phyloP scores from a whole-genome alignment of 2,329 filamentous ascomycete genomes.

The Gnomoniopsis smithogilvyi region DNA sequence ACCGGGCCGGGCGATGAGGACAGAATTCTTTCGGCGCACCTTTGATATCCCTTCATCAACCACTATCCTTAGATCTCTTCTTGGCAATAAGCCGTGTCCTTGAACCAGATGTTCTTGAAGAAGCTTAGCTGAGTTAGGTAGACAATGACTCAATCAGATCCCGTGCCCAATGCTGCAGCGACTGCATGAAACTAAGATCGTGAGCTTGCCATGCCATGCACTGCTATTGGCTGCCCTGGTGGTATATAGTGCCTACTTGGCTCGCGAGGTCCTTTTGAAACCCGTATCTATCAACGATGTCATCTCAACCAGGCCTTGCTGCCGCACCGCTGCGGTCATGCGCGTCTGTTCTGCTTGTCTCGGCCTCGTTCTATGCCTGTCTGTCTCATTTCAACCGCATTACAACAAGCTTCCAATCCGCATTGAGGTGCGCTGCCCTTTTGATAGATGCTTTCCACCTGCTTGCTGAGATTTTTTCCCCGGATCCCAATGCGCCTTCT shows the following conservation, averaged over 20 bases:
- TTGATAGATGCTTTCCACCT: not conserved
- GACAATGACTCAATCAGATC: not conserved
- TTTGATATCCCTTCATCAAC: not conserved
- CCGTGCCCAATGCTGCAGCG: not conserved
- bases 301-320: not conserved
- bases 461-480: not conserved
- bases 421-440: too few relatives aligned
- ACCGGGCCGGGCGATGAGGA: not conserved
- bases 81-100: not conserved
- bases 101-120: not conserved
- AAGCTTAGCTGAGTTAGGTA: not conserved
- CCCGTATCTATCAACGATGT: slow-evolving; percentile 7
- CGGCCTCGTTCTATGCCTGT: not conserved
- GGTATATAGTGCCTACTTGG: not conserved
- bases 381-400: not conserved
- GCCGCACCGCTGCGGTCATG: not conserved
- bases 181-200: too few relatives aligned
- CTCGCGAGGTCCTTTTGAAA: not conserved
- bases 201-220: not conserved
- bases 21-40: not conserved
- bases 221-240: not conserved
- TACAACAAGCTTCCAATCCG: not conserved
- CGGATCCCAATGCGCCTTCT: not conserved
- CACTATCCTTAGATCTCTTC: not conserved
- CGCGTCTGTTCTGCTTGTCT: not conserved